Conservation (phyloP, 2,329 filamentous ascomycete species). For the Gyromitra esculenta region DNA sequence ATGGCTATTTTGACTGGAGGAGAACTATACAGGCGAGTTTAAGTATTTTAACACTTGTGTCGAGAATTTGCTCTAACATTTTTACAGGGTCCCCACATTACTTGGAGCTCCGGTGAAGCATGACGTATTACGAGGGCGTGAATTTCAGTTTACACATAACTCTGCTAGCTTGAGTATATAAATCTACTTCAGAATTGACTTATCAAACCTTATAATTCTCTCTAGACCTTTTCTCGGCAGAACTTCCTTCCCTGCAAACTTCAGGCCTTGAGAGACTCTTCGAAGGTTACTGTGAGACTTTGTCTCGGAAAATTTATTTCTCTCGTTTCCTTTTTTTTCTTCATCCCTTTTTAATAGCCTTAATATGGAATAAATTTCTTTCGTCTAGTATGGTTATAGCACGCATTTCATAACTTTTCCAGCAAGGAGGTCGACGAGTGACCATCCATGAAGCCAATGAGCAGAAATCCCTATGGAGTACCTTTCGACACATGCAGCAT, state of each 20-base stretch:
- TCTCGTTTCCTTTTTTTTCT: not conserved
- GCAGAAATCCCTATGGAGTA: not conserved
- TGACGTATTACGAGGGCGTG: not conserved
- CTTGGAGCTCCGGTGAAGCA: too few relatives aligned
- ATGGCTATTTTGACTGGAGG: constrained; percentile 19
- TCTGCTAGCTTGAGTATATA: not conserved
- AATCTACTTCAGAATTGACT: not conserved
- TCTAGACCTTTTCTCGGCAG: too few relatives aligned
- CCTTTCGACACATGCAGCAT: not conserved
- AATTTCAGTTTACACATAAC: not conserved
- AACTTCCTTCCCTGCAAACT: too few relatives aligned
- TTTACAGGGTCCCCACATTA: not conserved
- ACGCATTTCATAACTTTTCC: not conserved
- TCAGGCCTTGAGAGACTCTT: too few relatives aligned
- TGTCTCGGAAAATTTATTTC: not conserved
- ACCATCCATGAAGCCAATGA: constrained; percentile 11
- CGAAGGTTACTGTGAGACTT: not conserved
- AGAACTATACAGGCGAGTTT: not conserved
- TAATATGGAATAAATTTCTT: not conserved
- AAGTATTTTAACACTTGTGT: not conserved
- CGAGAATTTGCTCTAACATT: constrained; percentile 3
- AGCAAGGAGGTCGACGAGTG: constrained; percentile 4
- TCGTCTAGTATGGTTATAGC: not conserved
- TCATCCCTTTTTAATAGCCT: not conserved
- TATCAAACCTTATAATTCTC: too few relatives aligned